phyloP scores from a whole-genome alignment of 116 monocot genomes.

The Zostera marina region DNA sequence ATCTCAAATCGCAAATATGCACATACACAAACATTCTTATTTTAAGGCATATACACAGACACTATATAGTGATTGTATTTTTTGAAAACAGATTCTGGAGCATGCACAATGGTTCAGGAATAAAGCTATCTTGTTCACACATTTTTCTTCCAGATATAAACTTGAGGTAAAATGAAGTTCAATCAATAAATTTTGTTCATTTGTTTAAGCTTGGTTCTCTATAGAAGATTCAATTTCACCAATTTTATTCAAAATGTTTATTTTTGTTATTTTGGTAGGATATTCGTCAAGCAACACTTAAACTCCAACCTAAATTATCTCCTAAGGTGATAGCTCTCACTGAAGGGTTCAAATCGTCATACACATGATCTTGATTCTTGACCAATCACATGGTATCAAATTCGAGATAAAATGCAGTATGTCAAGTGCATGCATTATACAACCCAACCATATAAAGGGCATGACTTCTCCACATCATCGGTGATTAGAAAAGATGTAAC shows the following conservation, averaged over 20 bases:
- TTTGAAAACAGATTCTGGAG: constrained; percentile 49
- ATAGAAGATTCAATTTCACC: neutral
- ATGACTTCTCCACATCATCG: too few relatives aligned
- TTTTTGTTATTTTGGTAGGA: constrained; percentile 24
- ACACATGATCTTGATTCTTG: constrained; percentile 4
- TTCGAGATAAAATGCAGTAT: too few relatives aligned
- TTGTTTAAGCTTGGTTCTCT: neutral
- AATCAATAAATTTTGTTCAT: neutral
- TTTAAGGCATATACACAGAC: too few relatives aligned
- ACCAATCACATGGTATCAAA: too few relatives aligned
- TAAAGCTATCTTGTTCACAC: constrained; percentile 81
- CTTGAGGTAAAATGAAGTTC: constrained; percentile 39
- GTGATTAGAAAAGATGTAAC: too few relatives aligned
- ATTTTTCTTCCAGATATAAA: constrained; percentile 90
- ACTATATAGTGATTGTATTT: too few relatives aligned
- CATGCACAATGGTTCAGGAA: constrained; percentile 85
- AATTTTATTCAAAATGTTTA: neutral
- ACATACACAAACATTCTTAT: too few relatives aligned
- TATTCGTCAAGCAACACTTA: constrained; percentile 60
- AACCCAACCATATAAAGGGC: too few relatives aligned
- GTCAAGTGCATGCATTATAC: too few relatives aligned
- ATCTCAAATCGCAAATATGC: too few relatives aligned
- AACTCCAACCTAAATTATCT: constrained; percentile 53
- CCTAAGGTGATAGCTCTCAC: constrained; percentile 76
- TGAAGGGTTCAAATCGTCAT: constrained; percentile 79